Percentiles rank a stretch among this genome's conserved stretches.
Evolutionary conservation across 176 grass and related monocot species (phyloP).

Genomic region (Carex myosuroides): DNA sequence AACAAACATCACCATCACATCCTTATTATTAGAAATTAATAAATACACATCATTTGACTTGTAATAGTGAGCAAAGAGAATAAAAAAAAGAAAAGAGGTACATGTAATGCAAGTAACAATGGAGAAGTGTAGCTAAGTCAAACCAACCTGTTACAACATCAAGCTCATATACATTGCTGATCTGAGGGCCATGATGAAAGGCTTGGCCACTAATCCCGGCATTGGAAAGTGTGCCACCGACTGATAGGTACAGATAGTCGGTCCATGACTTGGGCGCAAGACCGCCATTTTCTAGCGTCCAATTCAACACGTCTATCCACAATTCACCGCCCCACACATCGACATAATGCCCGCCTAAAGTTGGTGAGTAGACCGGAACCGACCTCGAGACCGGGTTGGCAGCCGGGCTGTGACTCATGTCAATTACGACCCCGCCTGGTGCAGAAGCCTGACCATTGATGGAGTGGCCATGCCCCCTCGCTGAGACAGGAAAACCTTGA

Average conservation of each 20-base stretch:
- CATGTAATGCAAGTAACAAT: neutral
- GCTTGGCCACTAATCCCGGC: conserved; percentile 86
- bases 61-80: neutral
- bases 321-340: conserved; percentile 86
- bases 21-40: neutral
- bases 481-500: conserved; percentile 48
- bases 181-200: conserved; percentile 81
- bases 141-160: conserved; percentile 79
- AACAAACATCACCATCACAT: neutral
- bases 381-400: neutral
- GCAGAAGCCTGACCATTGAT: conserved; percentile 78
- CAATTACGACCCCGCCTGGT: conserved; percentile 60
- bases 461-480: conserved; percentile 72
- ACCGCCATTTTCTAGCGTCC: conserved; percentile 63
- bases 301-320: conserved; percentile 86
- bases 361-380: conserved; percentile 48
- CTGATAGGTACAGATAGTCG: conserved; percentile 83
- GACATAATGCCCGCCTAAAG: conserved; percentile 53
- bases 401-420: conserved; percentile 53
- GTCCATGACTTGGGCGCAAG: conserved; percentile 89
- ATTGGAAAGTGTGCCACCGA: conserved; percentile 93
- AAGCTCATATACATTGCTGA: conserved; percentile 76
- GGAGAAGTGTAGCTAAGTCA: neutral
- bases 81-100: neutral
- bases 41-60: neutral